Percentiles rank a stretch among this genome's conserved stretches.
Conservation (phyloP, 257 asterid genomes). For the Solanum commersonii region DNA sequence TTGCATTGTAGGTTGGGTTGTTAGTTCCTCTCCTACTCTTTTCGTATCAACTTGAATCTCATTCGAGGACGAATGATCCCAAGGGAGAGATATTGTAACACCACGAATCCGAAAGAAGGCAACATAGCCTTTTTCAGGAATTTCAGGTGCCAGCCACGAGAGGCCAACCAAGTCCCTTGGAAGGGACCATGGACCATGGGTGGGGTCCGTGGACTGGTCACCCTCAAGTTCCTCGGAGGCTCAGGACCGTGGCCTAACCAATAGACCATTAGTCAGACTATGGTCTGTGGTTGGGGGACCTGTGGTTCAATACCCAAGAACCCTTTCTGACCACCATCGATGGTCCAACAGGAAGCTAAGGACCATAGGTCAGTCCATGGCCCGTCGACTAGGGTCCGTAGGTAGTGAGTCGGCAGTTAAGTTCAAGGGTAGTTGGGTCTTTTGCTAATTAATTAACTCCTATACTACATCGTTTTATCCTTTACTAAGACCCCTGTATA, state of each 20-base stretch:
- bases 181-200: background rate
- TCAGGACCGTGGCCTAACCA: background rate
- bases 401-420: background rate
- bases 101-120: background rate
- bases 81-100: background rate
- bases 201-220: background rate
- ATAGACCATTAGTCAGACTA: background rate
- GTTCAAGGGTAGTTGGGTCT: background rate
- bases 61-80: background rate
- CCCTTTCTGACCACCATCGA: background rate
- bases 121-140: background rate
- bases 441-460: background rate
- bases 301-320: background rate
- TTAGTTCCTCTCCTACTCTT: background rate
- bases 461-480: background rate
- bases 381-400: background rate
- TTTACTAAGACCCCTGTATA: background rate
- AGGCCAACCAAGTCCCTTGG: background rate
- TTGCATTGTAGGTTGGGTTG: background rate
- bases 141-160: background rate
- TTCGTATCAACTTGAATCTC: background rate
- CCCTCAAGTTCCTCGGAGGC: background rate
- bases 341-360: background rate
- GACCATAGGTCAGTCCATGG: background rate
- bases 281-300: background rate